Percentiles rank a stretch among this genome's conserved stretches.
Conservation (phyloP, 805 yeast species). For the Yamadazyma philogaea region DNA sequence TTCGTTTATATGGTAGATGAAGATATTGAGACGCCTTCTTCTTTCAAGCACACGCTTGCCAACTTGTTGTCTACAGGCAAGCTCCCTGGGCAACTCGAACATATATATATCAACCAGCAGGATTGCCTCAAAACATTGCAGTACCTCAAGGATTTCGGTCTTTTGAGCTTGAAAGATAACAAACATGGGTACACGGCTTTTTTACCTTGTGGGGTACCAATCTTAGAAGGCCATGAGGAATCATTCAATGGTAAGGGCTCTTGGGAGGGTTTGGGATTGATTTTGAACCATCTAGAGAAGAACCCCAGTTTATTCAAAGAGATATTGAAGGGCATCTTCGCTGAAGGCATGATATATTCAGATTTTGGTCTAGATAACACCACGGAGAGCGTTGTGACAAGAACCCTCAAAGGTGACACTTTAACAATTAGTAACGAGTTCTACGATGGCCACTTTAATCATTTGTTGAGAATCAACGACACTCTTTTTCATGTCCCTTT, state of each 20-base stretch:
- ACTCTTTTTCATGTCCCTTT: constrained; percentile 34
- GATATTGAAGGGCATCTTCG: constrained; percentile 55
- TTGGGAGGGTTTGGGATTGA: constrained; percentile 64
- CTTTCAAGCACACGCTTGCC: constrained; percentile 62
- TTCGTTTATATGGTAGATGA: constrained; percentile 64
- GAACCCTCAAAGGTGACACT: constrained; percentile 28
- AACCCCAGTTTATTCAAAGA: constrained; percentile 50
- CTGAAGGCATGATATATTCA: constrained; percentile 65
- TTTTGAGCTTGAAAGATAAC: constrained; percentile 53
- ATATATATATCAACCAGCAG: constrained; percentile 31
- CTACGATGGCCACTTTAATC: constrained; percentile 20
- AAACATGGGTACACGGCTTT: constrained; percentile 67
- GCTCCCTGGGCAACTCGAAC: constrained; percentile 24
- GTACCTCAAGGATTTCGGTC: constrained; percentile 49
- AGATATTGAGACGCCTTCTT: constrained; percentile 59
- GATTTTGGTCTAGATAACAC: constrained; percentile 41
- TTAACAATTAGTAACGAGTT: constrained; percentile 21
- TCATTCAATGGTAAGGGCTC: constrained; percentile 5
- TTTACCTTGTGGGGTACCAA: constrained; percentile 60
- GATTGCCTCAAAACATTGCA: constrained; percentile 62
- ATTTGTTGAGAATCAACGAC: constrained; percentile 27
- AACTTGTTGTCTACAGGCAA: constrained; percentile 34
- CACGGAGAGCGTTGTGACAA: constrained; percentile 13
- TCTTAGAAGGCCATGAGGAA: constrained; percentile 5
- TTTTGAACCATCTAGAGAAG: constrained; percentile 53